phyloP scores from a whole-genome alignment of 768 basidiomycete species.

The Tricholoma matsutake region DNA sequence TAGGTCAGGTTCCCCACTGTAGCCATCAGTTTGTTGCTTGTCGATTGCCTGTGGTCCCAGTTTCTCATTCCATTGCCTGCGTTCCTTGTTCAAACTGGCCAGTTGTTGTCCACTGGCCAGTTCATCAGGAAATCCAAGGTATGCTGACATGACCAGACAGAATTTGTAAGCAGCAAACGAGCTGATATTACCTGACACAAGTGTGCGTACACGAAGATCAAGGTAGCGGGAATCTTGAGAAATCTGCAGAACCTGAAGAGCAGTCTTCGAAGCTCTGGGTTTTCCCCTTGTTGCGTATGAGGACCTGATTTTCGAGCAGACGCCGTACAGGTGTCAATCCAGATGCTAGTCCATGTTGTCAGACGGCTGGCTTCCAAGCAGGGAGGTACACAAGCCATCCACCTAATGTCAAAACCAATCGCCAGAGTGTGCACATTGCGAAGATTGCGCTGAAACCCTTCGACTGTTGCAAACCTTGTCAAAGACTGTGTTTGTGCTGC shows the following conservation, averaged over 20 bases:
- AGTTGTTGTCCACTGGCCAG: too few species aligned
- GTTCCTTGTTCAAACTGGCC: too few species aligned
- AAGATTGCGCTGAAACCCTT: neutral
- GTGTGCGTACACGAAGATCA: too few species aligned
- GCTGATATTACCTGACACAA: too few species aligned
- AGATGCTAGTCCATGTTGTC: neutral
- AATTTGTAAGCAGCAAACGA: too few species aligned
- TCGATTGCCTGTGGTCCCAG: too few species aligned
- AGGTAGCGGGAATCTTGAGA: too few species aligned
- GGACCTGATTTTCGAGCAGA: conserved; percentile 2
- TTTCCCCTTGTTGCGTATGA: conserved; percentile 25
- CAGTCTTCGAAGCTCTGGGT: conserved; percentile 39
- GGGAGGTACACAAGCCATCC: neutral
- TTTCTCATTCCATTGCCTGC: too few species aligned
- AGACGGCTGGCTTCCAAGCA: neutral
- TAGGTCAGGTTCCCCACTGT: too few species aligned
- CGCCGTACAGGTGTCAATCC: conserved; percentile 7
- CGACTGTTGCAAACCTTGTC: neutral
- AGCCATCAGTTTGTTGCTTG: too few species aligned
- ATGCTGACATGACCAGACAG: too few species aligned
- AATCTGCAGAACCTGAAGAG: conserved; percentile 36
- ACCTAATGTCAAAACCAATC: neutral
- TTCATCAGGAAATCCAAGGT: too few species aligned
- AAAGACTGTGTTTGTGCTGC: neutral
- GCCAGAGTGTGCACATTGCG: neutral